phyloP scores from a whole-genome alignment of 2,329 filamentous ascomycete genomes.

The Colletotrichum sp. region DNA sequence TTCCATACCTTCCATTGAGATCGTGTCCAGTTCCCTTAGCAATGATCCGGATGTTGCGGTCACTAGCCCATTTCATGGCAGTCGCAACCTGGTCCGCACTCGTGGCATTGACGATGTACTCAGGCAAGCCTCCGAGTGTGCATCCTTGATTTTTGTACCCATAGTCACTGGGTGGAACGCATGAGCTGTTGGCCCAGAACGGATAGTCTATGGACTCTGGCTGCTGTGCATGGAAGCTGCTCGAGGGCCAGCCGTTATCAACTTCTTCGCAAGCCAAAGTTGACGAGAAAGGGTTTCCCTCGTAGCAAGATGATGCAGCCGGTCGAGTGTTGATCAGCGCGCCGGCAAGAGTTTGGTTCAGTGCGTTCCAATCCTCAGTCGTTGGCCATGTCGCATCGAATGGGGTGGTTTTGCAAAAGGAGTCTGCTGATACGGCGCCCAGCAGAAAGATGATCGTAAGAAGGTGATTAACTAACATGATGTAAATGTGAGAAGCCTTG shows the following conservation, averaged over 20 bases:
- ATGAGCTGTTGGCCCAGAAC: background rate
- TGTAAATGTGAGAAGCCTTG: background rate
- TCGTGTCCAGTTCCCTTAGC: constrained; percentile 60
- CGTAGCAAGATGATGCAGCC: background rate
- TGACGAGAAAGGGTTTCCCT: background rate
- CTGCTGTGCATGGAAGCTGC: background rate
- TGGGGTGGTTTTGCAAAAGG: background rate
- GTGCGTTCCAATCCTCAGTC: background rate
- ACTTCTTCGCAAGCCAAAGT: background rate
- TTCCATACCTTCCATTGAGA: constrained; percentile 55
- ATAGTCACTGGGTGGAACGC: background rate
- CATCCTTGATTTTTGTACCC: constrained; percentile 27
- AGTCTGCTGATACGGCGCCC: background rate
- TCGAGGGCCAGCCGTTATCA: background rate
- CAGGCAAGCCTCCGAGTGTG: constrained; percentile 32
- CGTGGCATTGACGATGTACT: constrained; percentile 39
- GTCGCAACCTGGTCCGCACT: constrained; percentile 31
- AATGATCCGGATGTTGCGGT: constrained; percentile 51
- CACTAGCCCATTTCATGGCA: background rate
- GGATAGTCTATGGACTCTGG: background rate
- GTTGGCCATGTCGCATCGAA: background rate
- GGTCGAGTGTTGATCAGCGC: background rate
- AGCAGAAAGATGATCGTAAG: background rate
- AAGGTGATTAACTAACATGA: background rate
- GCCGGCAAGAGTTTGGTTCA: background rate